Evolutionary conservation across 305 asterid species (phyloP), one percentile per base, ranked within the genome.

Genomic region (Fraxinus velutina): DNA sequence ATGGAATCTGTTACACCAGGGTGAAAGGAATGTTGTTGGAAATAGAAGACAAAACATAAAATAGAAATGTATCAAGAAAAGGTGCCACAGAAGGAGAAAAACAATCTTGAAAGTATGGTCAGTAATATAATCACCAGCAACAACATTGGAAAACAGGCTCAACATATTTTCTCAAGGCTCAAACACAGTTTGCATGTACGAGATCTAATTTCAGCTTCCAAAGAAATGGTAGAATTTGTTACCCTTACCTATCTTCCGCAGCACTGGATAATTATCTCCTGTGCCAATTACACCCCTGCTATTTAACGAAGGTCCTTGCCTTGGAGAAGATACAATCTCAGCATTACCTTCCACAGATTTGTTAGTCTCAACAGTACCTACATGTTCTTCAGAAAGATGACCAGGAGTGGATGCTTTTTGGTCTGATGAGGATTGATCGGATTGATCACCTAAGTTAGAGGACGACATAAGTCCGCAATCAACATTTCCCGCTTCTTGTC

Each of bases 1-100:
- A 70, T 50, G 76, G 79, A 80, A 83, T 78, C 90, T 82, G 84
- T 88, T 79, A 81, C 82, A 79, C 42, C 78, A 72, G 6, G 62
- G 30, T 15, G 12, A 50, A 50, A 15, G 29, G 34, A 24, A 76
- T 29, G 78, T 33, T 70, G 37, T 24, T 73, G 47, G 34, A 50
- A 15, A 76, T 42, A 81, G 37, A 66, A 68, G 19, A 66, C 19
- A 29, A 47, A 77, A 50, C 19, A 78, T 4, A 37, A 70, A 30
- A 29, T 64, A 10, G 33, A 29, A 30, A 12, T 29, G 19, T 13
- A 30, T 29, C 39, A 70, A 62, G 72, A 57, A 57, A 57, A 57
- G 27, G 12, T 57, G 68, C 22, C 70, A 19, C 4, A 29, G 70
- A 8, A 55, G 66, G 27, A 57, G 68, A 57, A 62, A 62, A 6